Base-by-base conservation (phyloP, 2,329 filamentous ascomycete genomes). In the Atkinsonella hypoxylon region DNA sequence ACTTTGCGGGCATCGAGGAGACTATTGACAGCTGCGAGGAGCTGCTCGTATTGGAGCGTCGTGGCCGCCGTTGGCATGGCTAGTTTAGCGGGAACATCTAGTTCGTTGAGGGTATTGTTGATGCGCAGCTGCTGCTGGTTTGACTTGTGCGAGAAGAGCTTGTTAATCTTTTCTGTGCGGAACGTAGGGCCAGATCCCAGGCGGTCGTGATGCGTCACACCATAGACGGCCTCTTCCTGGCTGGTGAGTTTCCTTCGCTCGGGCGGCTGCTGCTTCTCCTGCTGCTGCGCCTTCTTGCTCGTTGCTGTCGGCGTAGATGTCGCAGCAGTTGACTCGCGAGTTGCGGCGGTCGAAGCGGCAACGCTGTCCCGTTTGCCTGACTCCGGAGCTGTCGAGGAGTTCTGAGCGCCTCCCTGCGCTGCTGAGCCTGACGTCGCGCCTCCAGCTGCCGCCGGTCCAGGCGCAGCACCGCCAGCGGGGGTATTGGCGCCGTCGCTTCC, bases 141-240 rank as follows among this genome's bases (percentile, higher is more conserved):
- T 15, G 79, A 85, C 69, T 90, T 90, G 56, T 85, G 85, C 38
- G 82, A 81, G 51, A 89, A 84, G 22, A 88, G 78, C 66, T 89
- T 89, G 58, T 84, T 83, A 52, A 91, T 79, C 64, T 81, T 84
- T 59, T 91, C 87, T 30, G 89, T 89, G 12, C 91, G 87, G 76
- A 97, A 97, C 13, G 87, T 85, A 36, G 95, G 87, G 7, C 93
- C 91, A 9, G 84, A 85, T 1, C 85, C 82, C 39, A 96, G 76
- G 30, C 91, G 86, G 51, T 97, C 91, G 63, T 91, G 85, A 56
- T 87, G 82, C 8, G 85, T 80, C 10, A 98, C 85, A 55, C 91
- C 93, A 62, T 91, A 97, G 34, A 85, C 77, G 55, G 78, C 68
- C 69, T 90, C 84, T 67, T 94, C 85, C 57, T 86, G 80, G 45